Conservation (phyloP, 2,329 filamentous ascomycete species). For the Alternaria arborescens region DNA sequence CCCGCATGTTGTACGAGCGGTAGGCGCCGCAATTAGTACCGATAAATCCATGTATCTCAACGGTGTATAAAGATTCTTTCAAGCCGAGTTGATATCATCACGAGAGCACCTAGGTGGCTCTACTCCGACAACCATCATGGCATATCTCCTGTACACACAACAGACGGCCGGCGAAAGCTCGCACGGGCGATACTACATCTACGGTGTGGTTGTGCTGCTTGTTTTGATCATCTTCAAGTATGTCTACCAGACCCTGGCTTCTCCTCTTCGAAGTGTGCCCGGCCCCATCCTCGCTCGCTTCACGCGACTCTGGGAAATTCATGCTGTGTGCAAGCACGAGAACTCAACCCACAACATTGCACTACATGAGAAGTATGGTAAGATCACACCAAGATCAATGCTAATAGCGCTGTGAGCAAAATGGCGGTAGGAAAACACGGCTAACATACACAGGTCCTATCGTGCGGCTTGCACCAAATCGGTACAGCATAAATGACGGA, state of each 20-base stretch:
- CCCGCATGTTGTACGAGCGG: not conserved
- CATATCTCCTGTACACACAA: not conserved
- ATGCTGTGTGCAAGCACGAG: slow-evolving; percentile 31
- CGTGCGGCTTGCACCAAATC: not conserved
- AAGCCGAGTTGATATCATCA: not conserved
- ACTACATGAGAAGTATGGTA: not conserved
- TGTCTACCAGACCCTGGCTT: not conserved
- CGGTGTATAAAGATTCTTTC: not conserved
- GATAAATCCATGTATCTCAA: not conserved
- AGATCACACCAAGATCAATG: not conserved
- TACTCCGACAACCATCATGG: not conserved
- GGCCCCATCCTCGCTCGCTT: slow-evolving; percentile 58
- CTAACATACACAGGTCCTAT: not conserved
- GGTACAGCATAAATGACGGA: not conserved
- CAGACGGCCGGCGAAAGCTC: not conserved
- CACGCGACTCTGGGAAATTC: slow-evolving; percentile 57
- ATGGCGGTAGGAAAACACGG: not conserved
- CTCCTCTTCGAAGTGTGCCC: slow-evolving; percentile 53
- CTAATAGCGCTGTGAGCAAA: not conserved
- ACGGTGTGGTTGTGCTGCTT: not conserved
- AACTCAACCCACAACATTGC: not conserved
- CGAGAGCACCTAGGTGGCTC: not conserved
- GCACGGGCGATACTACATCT: not conserved
- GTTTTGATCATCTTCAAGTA: not conserved
- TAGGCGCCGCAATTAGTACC: too few species aligned